These are phyloP conservation scores for Gossypium mustelinum DNA, from an alignment of 345 rosid species.

Conservation along the genomic window DNA sequence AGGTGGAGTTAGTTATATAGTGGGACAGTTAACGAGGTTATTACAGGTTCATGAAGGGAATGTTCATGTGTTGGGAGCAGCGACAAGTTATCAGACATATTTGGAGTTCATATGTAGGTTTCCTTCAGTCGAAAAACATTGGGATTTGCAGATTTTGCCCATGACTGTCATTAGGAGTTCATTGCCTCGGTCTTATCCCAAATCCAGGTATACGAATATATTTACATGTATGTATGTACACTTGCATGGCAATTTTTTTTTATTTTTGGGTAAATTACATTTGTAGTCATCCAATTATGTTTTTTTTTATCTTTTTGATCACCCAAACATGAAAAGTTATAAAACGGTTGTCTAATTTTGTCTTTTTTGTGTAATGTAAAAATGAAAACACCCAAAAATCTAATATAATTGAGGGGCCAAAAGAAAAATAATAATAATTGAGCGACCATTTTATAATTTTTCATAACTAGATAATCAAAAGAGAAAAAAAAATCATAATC, in stretches of 20 bases:
- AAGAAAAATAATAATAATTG: no score
- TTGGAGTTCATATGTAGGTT: conserved; percentile 47
- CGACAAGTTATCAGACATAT: conserved; percentile 52
- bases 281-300: no score
- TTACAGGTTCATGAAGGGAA: conserved; percentile 39
- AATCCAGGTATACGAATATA: conserved; percentile 53
- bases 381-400: accelerated
- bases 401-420: no score
- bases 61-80: conserved; percentile 64
- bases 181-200: conserved; percentile 49
- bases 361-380: no score
- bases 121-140: conserved; percentile 59
- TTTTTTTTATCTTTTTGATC: no score
- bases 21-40: conserved; percentile 44
- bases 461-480: no score
- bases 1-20: conserved; percentile 30
- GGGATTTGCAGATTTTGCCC: conserved; percentile 79
- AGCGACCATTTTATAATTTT: no score
- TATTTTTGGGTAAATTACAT: no score
- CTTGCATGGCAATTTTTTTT: neutral
- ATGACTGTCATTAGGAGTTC: conserved; percentile 45
- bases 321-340: no score
- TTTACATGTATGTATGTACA: neutral
- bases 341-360: no score
- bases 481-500: no score